Evolutionary conservation across 306 rosid genomes (phyloP).

Genomic region (Inga leiocalycina): DNA sequence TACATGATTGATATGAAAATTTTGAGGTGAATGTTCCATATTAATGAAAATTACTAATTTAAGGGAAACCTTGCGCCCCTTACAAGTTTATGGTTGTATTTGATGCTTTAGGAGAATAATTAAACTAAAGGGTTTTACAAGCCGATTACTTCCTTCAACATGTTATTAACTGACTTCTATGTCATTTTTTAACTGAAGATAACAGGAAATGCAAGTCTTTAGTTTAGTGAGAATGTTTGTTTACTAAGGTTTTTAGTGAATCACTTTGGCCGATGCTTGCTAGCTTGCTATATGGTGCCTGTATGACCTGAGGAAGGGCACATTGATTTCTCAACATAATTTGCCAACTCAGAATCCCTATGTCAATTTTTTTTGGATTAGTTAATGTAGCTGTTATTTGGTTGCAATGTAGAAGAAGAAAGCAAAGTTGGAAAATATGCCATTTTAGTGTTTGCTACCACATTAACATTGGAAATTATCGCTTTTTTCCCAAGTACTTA

Average conservation of each 20-base stretch:
- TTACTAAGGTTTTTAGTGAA: neutral
- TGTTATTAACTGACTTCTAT: neutral
- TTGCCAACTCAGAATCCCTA: neutral
- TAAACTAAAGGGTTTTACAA: neutral
- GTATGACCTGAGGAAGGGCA: neutral
- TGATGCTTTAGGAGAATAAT: neutral
- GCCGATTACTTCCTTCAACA: neutral
- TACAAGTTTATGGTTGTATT: neutral
- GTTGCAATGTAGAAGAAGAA: neutral
- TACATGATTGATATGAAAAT: neutral
- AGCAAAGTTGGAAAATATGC: neutral
- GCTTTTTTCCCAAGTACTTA: neutral
- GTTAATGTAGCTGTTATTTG: neutral
- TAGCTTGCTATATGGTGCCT: neutral
- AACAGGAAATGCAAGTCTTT: neutral
- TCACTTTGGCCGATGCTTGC: neutral
- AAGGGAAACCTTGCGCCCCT: neutral
- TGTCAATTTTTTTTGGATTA: neutral
- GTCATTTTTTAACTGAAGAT: neutral
- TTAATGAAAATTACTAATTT: neutral
- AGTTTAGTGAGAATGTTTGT: neutral
- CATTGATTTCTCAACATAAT: neutral
- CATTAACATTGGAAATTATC: neutral
- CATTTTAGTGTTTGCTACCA: neutral
- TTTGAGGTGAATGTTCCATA: neutral